phyloP scores from a whole-genome alignment of 495 filamentous ascomycete species.

The Tuber brumale region DNA sequence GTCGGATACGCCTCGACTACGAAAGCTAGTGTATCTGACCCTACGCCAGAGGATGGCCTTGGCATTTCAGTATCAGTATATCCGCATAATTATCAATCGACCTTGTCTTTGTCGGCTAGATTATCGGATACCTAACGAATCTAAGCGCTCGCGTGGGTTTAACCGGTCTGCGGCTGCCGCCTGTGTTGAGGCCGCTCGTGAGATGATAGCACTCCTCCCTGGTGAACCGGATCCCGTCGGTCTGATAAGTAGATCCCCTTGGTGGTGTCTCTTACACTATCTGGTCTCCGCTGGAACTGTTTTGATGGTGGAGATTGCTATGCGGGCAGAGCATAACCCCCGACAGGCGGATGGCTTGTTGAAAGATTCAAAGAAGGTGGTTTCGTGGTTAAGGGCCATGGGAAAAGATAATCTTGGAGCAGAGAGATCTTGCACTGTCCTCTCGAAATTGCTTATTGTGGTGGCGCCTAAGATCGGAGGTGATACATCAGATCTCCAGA shows the following conservation, averaged over 20 bases:
- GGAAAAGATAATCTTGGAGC: constrained; percentile 48
- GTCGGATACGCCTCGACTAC: not conserved
- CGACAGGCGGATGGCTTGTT: constrained; percentile 50
- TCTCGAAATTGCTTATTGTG: constrained; percentile 48
- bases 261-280: constrained; percentile 61
- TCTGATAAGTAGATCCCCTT: constrained; percentile 52
- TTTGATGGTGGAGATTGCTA: constrained; percentile 55
- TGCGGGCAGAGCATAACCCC: constrained; percentile 52
- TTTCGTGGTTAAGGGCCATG: constrained; percentile 51
- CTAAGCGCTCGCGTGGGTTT: constrained; percentile 47
- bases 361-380: constrained; percentile 51
- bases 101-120: constrained; percentile 56
- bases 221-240: constrained; percentile 35
- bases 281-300: constrained; percentile 57
- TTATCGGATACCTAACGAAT: constrained; percentile 46
- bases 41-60: constrained; percentile 46
- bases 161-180: constrained; percentile 50
- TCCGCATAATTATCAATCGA: constrained; percentile 55
- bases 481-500: constrained; percentile 34
- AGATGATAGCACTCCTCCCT: constrained; percentile 51
- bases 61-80: constrained; percentile 54
- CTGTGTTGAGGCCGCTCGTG: constrained; percentile 55
- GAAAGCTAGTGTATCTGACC: constrained; percentile 11
- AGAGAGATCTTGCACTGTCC: constrained; percentile 52
- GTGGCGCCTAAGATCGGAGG: constrained; percentile 45